Conservation (phyloP, 306 rosid genomes). For the Ziziphus jujuba region DNA sequence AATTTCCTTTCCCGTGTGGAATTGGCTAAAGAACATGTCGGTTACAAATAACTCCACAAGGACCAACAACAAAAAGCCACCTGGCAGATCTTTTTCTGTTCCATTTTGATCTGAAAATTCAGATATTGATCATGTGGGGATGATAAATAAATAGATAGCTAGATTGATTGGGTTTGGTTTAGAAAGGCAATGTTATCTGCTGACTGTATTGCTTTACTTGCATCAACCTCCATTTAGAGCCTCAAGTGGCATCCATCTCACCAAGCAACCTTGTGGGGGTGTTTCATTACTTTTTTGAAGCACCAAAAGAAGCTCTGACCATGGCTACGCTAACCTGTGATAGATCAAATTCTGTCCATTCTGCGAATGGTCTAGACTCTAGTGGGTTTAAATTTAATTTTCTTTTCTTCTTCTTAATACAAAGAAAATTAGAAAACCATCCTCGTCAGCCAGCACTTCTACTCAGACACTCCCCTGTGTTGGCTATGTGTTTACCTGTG, state of each 20-base stretch:
- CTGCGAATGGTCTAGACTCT: neutral
- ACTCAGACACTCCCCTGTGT: conserved; percentile 19
- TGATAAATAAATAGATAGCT: neutral
- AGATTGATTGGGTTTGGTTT: too few relatives aligned
- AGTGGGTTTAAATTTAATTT: neutral
- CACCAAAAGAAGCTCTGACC: conserved; percentile 2
- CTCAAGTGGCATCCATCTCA: conserved; percentile 69
- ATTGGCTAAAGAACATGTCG: too few relatives aligned
- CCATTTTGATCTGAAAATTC: too few relatives aligned
- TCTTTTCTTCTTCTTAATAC: neutral
- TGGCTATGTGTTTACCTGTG: conserved; percentile 42
- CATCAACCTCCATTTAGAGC: conserved; percentile 11
- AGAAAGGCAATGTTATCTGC: too few relatives aligned
- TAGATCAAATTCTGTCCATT: conserved; percentile 4
- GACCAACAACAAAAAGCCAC: too few relatives aligned
- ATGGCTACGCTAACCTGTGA: too few relatives aligned
- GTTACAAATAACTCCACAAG: too few relatives aligned
- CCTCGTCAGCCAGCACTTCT: conserved; percentile 31
- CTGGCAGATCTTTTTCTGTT: too few relatives aligned
- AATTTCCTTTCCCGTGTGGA: too few relatives aligned
- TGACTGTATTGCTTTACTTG: neutral
- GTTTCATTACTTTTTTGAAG: neutral
- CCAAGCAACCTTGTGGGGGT: conserved; percentile 40
- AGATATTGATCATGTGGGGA: neutral
- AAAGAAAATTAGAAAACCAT: neutral